These are phyloP conservation scores for Senecio squalidus DNA, from an alignment of 140 eudicot genomes.

Conservation along the genomic window DNA sequence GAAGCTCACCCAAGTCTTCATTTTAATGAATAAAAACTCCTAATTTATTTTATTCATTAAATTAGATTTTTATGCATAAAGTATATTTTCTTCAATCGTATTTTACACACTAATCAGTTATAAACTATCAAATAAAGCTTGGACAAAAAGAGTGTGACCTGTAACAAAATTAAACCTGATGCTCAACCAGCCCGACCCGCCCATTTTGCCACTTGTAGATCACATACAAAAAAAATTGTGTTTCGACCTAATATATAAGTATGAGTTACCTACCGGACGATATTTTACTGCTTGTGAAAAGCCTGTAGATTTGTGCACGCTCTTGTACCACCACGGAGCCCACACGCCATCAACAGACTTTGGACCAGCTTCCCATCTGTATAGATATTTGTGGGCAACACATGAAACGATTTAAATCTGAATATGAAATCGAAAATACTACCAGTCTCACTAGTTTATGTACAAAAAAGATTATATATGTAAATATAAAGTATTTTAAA, in stretches of 20 bases:
- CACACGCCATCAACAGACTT: slow-evolving; percentile 81
- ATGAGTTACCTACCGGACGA: slow-evolving; percentile 48
- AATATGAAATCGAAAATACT: neutral
- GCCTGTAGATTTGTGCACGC: slow-evolving; percentile 71
- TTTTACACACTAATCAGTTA: too few relatives aligned
- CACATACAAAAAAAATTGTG: neutral
- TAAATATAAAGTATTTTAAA: too few relatives aligned
- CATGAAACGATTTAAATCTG: neutral
- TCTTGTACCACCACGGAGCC: slow-evolving; percentile 98
- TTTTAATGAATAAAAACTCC: neutral
- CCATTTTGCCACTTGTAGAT: too few relatives aligned
- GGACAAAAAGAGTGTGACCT: too few relatives aligned
- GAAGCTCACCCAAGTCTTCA: too few relatives aligned
- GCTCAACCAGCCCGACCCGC: too few relatives aligned
- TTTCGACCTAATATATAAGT: neutral
- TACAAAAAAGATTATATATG: too few relatives aligned
- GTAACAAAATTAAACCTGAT: too few relatives aligned
- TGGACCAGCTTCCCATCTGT: slow-evolving; percentile 98
- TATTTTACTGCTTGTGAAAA: slow-evolving; percentile 53
- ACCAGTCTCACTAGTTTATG: too few relatives aligned
- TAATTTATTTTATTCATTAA: neutral
- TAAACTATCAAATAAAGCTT: too few relatives aligned
- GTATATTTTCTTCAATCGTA: too few relatives aligned
- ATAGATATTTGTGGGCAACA: slow-evolving; percentile 17
- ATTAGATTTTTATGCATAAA: too few relatives aligned